Percentiles rank a stretch among this genome's conserved stretches.
phyloP scores from a whole-genome alignment of 2,329 filamentous ascomycete genomes.

The Penicillium sp. region DNA sequence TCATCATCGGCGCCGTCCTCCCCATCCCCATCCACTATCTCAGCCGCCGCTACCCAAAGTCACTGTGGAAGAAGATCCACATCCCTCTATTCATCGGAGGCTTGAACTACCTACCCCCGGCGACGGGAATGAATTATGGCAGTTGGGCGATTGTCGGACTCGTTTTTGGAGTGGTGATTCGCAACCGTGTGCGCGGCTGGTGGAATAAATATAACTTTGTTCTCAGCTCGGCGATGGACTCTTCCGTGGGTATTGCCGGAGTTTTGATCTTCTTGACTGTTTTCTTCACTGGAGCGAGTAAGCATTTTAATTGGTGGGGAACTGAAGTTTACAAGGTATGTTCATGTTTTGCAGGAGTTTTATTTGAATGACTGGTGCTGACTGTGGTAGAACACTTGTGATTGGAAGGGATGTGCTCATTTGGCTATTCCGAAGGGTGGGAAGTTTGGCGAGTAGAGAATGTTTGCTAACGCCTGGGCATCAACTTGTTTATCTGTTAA shows the following conservation, averaged over 20 bases:
- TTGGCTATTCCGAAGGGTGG: slow-evolving; percentile 15
- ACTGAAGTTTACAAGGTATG: slow-evolving; percentile 27
- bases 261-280: slow-evolving; percentile 31
- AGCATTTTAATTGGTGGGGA: slow-evolving; percentile 29
- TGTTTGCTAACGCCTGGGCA: too few species aligned
- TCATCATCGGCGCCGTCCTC: slow-evolving; percentile 63
- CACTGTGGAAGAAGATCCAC: slow-evolving; percentile 63
- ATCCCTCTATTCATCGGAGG: slow-evolving; percentile 66
- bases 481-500: too few species aligned
- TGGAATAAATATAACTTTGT: slow-evolving; percentile 75
- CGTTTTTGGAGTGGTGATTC: slow-evolving; percentile 65
- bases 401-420: slow-evolving; percentile 24
- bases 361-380: background rate
- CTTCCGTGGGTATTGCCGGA: slow-evolving; percentile 27
- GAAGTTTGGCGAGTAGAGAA: slow-evolving; percentile 14
- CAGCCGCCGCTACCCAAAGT: slow-evolving; percentile 61
- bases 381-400: slow-evolving; percentile 24
- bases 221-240: slow-evolving; percentile 66
- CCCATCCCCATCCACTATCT: slow-evolving; percentile 60
- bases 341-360: background rate
- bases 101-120: slow-evolving; percentile 62
- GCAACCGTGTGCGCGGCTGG: slow-evolving; percentile 63
- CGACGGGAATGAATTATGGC: slow-evolving; percentile 67
- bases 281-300: slow-evolving; percentile 26
- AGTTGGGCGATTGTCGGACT: slow-evolving; percentile 67